Base-by-base conservation (phyloP, 805 yeast species). In the Metschnikowia santaceciliae region DNA sequence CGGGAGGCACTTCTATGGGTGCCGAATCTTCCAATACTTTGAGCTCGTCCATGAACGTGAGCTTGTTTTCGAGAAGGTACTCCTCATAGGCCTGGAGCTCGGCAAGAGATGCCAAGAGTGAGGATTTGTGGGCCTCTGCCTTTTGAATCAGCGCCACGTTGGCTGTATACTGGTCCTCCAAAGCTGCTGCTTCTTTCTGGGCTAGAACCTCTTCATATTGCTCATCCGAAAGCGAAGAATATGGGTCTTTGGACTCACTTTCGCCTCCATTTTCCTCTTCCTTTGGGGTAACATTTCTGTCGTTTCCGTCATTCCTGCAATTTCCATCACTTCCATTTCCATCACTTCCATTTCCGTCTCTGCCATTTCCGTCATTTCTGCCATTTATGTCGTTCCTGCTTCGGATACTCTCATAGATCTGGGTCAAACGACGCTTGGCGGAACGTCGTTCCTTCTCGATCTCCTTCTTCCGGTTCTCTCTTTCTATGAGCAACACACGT, bases 401-500 rank as follows among this genome's bases (percentile, higher is more conserved):
- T 26, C 30, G 66, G 19, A 71, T 65, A 6, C 72, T 76, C 50
- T 70, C 72, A 51, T 72, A 76, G 40, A 82, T 59, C 52, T 72
- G 65, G 50, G 79, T 74, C 39, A 83, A 61, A 47, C 78, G 74
- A 19, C 67, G 60, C 56, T 77, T 77, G 0, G 84, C 75, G 52
- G 76, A 72, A 37, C 67, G 67, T 42, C 81, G 71, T 54, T 82
- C 88, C 19, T 64, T 68, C 19, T 74, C 66, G 8, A 73, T 60
- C 52, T 80, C 81, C 51, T 69, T 69, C 46, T 75, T 77, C 40
- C 85, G 71, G 42, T 80, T 78, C 43, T 72, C 72, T 48, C 74
- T 71, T 50, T 83, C 88, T 26, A 79, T 65, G 38, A 74, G 74
- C 47, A 81, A 60, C 26, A 83, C 84, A 40, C 74, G 75, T 20